Evolutionary conservation across 2,329 filamentous ascomycete genomes (phyloP), one percentile per base, ranked within the genome.

Genomic region (Pestalotiopsis sp.): DNA sequence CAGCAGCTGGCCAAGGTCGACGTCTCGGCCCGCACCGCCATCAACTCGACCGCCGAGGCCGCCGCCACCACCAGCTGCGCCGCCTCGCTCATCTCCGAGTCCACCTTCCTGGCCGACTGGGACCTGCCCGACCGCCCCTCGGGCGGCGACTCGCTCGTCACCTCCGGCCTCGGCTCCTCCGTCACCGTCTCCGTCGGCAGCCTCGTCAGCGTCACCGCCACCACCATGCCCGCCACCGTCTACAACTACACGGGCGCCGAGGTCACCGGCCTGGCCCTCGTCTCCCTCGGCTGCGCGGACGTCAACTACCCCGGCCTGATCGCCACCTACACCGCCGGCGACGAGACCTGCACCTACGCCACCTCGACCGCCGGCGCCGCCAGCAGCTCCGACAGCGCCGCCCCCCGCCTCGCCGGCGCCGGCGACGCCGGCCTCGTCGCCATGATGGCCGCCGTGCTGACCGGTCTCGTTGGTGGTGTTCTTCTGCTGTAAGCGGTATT

Each of bases 101-200:
- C 84, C 70, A 85, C 84, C 70, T 96, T 97, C 83, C 86, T 86
- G 78, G 89, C 81, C 76, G 90, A 92, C 83, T 97, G 89, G 59
- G 83, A 97, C 68, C 93, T 91, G 64, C 80, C 75, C 9, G 83
- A 88, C 7, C 93, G 93, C 6, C 82, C 85, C 9, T 91, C 66
- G 89, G 71, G 89, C 88, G 56, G 83, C 30, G 64, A 89, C 65
- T 83, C 86, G 64, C 84, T 97, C 73, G 94, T 97, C 77, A 83
- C 91, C 71, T 87, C 91, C 64, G 94, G 94, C 68, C 86, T 96
- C 3, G 30, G 35, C 69, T 81, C 80, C 61, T 87, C 86, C 70
- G 85, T 88, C 63, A 89, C 89, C 44, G 65, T 65, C 65, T 70
- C 65, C 62, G 79, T 76, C 11, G 91, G 90, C 73, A 87, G 89